Percentiles rank a stretch among this genome's conserved stretches.
Evolutionary conservation across 768 basidiomycete species (phyloP).

Genomic region (Amanita polypyramis): DNA sequence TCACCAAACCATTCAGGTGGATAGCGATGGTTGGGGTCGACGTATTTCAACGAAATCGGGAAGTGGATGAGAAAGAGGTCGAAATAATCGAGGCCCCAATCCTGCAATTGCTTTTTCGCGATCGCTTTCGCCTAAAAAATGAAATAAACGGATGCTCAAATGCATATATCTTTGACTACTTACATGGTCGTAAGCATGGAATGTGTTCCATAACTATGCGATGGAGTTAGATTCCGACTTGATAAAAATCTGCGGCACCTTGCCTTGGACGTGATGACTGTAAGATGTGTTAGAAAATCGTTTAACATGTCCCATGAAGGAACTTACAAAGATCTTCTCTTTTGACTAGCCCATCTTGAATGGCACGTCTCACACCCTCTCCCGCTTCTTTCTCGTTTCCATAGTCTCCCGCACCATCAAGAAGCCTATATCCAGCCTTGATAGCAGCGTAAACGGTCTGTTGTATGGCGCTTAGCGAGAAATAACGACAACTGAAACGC

Average conservation of each 20-base stretch:
- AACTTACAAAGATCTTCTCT: slow-evolving; percentile 77
- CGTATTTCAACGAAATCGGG: slow-evolving; percentile 73
- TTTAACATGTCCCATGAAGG: not conserved
- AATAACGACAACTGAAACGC: not conserved
- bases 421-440: slow-evolving; percentile 77
- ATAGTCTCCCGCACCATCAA: slow-evolving; percentile 82
- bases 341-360: slow-evolving; percentile 74
- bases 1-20: slow-evolving; percentile 79
- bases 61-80: slow-evolving; percentile 80
- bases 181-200: slow-evolving; percentile 72
- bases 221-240: not conserved
- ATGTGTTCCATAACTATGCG: slow-evolving; percentile 76
- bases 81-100: slow-evolving; percentile 83
- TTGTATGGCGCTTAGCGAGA: not conserved
- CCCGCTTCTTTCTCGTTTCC: slow-evolving; percentile 87
- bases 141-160: not conserved
- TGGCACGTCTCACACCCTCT: slow-evolving; percentile 66
- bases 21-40: slow-evolving; percentile 65
- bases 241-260: slow-evolving; percentile 6
- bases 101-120: slow-evolving; percentile 53
- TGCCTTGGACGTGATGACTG: slow-evolving; percentile 81
- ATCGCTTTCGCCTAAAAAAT: slow-evolving; percentile 38
- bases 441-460: slow-evolving; percentile 80
- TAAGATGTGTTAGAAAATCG: not conserved
- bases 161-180: slow-evolving; percentile 14